Evolutionary conservation across 306 rosid species (phyloP).

Genomic region (Herpetospermum pedunculosum): DNA sequence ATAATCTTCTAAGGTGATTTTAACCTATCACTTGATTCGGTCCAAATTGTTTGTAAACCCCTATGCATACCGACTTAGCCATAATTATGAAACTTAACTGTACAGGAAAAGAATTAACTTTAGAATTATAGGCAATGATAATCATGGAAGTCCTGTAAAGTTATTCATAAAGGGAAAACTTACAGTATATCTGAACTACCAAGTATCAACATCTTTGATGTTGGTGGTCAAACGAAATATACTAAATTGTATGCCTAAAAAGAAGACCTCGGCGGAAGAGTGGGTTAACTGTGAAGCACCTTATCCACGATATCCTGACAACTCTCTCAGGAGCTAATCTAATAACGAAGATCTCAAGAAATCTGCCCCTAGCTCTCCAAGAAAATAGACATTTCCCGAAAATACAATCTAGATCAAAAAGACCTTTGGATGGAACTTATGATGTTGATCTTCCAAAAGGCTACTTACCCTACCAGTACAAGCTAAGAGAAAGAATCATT

Average conservation of each 20-base stretch:
- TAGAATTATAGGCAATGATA: neutral
- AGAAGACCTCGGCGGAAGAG: neutral
- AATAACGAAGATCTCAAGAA: neutral
- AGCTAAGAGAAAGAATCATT: neutral
- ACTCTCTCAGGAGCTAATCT: neutral
- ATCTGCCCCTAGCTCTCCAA: neutral
- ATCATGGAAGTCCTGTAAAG: neutral
- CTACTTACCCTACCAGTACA: too few relatives aligned
- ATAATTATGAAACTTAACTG: neutral
- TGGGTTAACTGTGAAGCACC: neutral
- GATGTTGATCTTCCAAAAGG: neutral
- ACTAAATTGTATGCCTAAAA: neutral
- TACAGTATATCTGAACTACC: neutral
- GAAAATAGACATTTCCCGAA: neutral
- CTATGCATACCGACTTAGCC: neutral
- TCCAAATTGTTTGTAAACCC: neutral
- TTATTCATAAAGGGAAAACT: neutral
- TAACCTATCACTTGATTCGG: neutral
- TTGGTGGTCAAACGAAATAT: neutral
- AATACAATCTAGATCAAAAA: neutral
- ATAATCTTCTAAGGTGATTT: neutral
- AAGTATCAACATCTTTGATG: neutral
- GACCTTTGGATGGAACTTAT: neutral
- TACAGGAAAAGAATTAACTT: neutral
- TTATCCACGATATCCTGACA: neutral